These are phyloP conservation scores for Hypoxylon sp. DNA, from an alignment of 2,329 filamentous ascomycete species.

Conservation along the genomic window DNA sequence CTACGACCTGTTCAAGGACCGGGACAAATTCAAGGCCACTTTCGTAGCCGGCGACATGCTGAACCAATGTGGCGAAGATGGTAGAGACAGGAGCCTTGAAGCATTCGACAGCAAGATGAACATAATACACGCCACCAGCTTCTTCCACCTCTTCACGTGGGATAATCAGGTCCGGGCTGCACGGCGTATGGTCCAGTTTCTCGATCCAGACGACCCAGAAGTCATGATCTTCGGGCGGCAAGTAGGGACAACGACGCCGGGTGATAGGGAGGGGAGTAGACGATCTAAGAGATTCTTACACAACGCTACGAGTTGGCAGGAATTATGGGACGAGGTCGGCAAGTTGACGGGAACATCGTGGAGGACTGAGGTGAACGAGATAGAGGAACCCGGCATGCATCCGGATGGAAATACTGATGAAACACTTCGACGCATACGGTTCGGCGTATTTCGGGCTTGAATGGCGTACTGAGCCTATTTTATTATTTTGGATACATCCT, in stretches of 20 bases:
- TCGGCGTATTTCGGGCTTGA: conserved; percentile 48
- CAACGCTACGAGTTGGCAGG: conserved; percentile 64
- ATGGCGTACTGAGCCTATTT: neutral
- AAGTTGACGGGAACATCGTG: conserved; percentile 64
- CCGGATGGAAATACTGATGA: conserved; percentile 37
- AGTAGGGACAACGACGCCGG: conserved; percentile 58
- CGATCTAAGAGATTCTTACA: conserved; percentile 61
- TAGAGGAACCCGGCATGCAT: conserved; percentile 41
- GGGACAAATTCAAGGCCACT: conserved; percentile 60
- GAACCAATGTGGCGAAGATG: conserved; percentile 37
- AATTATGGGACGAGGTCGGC: conserved; percentile 69
- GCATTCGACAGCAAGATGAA: conserved; percentile 59
- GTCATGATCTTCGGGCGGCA: conserved; percentile 68
- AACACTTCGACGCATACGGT: conserved; percentile 47
- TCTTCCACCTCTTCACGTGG: conserved; percentile 67
- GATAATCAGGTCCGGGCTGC: conserved; percentile 63
- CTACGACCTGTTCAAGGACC: conserved; percentile 75
- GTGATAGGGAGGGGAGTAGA: conserved; percentile 46
- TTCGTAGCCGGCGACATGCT: conserved; percentile 69
- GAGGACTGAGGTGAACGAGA: conserved; percentile 61
- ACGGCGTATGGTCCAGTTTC: conserved; percentile 61
- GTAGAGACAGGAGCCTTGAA: conserved; percentile 56
- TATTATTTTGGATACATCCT: neutral
- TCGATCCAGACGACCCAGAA: conserved; percentile 61
- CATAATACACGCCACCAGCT: conserved; percentile 65